A percentile compares a stretch with the other conserved stretches of the same genome.
Conservation (phyloP, 129 eudicot species). For the Pseudognaphalium luteoalbum region DNA sequence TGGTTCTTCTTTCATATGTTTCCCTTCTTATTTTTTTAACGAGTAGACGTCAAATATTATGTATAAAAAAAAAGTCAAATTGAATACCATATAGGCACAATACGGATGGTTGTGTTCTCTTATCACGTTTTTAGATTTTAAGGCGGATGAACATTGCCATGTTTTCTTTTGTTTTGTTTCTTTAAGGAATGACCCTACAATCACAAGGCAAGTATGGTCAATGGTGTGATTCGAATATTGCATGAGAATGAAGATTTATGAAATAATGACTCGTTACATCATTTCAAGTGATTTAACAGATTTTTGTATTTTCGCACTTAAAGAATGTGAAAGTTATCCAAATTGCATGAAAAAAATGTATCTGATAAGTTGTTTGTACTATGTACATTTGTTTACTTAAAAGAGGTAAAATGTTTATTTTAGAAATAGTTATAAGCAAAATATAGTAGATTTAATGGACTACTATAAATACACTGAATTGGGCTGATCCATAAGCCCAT, state of each 20-base stretch:
- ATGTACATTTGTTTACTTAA: too few species aligned
- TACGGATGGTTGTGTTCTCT: slow-evolving; percentile 10
- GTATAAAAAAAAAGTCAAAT: neutral
- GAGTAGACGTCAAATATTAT: too few species aligned
- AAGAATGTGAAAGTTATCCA: too few species aligned
- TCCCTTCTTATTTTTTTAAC: neutral
- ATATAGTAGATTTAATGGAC: too few species aligned
- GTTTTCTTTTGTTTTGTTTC: neutral
- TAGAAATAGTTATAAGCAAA: too few species aligned
- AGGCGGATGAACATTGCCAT: slow-evolving; percentile 16
- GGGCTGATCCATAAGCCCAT: too few species aligned
- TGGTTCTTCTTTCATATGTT: neutral
- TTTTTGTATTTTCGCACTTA: too few species aligned
- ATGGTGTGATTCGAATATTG: neutral
- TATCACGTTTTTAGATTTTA: slow-evolving; percentile 2
- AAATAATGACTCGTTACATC: neutral
- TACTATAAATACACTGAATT: too few species aligned
- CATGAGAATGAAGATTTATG: neutral
- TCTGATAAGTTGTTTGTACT: too few species aligned
- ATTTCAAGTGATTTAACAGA: neutral
- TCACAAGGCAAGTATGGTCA: slow-evolving; percentile 15
- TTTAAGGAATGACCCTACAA: slow-evolving; percentile 16
- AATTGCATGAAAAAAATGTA: too few species aligned
- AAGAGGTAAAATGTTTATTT: too few species aligned
- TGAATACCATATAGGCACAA: neutral